Conservation (phyloP, 768 basidiomycete genomes). For the Naganishia friedmannii region DNA sequence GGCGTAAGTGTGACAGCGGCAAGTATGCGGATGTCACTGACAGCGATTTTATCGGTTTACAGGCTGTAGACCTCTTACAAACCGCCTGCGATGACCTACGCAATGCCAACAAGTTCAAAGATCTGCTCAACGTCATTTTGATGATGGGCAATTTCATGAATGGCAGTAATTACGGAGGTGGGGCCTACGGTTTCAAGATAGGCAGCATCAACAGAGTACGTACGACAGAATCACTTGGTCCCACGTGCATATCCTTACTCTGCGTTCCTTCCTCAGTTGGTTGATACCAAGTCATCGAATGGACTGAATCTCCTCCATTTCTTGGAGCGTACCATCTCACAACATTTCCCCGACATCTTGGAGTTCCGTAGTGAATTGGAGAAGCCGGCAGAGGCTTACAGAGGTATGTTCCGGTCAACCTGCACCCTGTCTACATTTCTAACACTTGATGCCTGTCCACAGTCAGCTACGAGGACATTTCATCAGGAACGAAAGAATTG, state of each 20-base stretch:
- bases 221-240: background rate
- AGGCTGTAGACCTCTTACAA: slow-evolving; percentile 77
- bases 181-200: slow-evolving; percentile 93
- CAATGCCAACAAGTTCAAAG: slow-evolving; percentile 81
- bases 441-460: slow-evolving; percentile 19
- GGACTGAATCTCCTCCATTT: slow-evolving; percentile 94
- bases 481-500: slow-evolving; percentile 70
- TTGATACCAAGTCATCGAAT: slow-evolving; percentile 93
- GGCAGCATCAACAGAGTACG: slow-evolving; percentile 93
- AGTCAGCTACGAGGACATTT: slow-evolving; percentile 85
- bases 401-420: slow-evolving; percentile 59
- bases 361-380: slow-evolving; percentile 82
- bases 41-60: slow-evolving; percentile 8
- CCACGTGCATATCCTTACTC: background rate
- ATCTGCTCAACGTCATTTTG: slow-evolving; percentile 88
- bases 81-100: slow-evolving; percentile 77
- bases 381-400: slow-evolving; percentile 85
- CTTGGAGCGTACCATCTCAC: slow-evolving; percentile 79
- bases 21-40: background rate
- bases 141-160: slow-evolving; percentile 98
- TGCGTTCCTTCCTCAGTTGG: slow-evolving; percentile 61
- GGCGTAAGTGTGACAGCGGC: slow-evolving; percentile 59
- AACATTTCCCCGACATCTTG: slow-evolving; percentile 83
- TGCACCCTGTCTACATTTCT: background rate
- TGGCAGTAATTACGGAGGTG: slow-evolving; percentile 89